Evolutionary conservation across 495 filamentous ascomycete species (phyloP).

Genomic region (Saxophila tyrrhenica): DNA sequence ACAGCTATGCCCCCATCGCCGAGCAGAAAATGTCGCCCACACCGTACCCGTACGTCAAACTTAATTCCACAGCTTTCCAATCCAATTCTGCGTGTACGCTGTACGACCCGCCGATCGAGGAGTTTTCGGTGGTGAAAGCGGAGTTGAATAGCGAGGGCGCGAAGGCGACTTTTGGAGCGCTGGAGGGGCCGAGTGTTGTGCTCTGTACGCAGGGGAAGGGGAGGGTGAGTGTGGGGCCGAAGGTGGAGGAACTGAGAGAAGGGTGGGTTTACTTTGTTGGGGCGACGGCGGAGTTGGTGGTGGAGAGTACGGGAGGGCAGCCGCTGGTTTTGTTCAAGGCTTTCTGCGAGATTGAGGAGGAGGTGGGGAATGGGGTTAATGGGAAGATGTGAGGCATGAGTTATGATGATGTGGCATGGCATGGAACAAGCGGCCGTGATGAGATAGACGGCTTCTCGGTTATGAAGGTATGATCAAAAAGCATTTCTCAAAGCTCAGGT

Average conservation of each 20-base stretch:
- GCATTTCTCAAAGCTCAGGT: too few relatives aligned
- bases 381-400: constrained; percentile 2
- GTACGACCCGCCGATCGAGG: constrained; percentile 93
- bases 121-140: constrained; percentile 83
- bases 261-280: constrained; percentile 90
- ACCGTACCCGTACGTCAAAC: constrained; percentile 70
- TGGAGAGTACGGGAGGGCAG: constrained; percentile 57
- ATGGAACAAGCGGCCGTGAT: too few relatives aligned
- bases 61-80: constrained; percentile 68
- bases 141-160: constrained; percentile 57
- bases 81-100: constrained; percentile 56
- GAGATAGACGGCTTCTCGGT: too few relatives aligned
- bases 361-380: constrained; percentile 19
- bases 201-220: constrained; percentile 80
- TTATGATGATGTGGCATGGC: too few relatives aligned
- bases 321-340: constrained; percentile 85
- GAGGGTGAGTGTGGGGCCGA: constrained; percentile 68
- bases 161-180: constrained; percentile 72
- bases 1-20: constrained; percentile 82
- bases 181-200: constrained; percentile 83
- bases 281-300: constrained; percentile 69
- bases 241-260: constrained; percentile 58
- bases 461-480: too few relatives aligned
- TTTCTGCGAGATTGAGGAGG: constrained; percentile 72
- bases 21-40: constrained; percentile 83